Conservation (phyloP, 108 stramenopile genomes). For the Skeletonema marinoi region DNA sequence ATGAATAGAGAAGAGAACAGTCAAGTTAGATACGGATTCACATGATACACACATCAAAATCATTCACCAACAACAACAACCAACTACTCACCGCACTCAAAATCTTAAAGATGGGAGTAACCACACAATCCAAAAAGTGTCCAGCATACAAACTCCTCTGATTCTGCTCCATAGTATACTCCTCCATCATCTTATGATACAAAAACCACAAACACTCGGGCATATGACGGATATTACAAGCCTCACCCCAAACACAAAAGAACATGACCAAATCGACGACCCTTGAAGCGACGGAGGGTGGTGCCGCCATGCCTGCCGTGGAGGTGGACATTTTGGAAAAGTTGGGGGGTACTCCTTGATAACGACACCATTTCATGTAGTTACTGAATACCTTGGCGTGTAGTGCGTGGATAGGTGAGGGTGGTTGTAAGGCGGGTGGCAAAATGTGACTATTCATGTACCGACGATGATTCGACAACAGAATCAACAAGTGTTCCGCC, state of each 20-base stretch:
- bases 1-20: not conserved
- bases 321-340: constrained; percentile 84
- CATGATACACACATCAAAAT: not conserved
- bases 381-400: constrained; percentile 97
- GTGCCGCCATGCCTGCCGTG: constrained; percentile 71
- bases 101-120: constrained; percentile 91
- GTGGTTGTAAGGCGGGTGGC: constrained; percentile 79
- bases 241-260: constrained; percentile 99
- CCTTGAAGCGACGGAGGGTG: constrained; percentile 81
- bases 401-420: constrained; percentile 89
- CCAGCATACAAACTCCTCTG: constrained; percentile 93
- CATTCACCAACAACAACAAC: not conserved
- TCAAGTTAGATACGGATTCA: not conserved
- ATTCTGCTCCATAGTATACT: constrained; percentile 65
- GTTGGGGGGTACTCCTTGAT: constrained; percentile 86
- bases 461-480: constrained; percentile 94
- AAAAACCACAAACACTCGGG: constrained; percentile 97
- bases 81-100: constrained; percentile 63
- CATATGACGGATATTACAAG: constrained; percentile 96
- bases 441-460: constrained; percentile 91
- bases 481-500: constrained; percentile 94
- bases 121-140: constrained; percentile 93
- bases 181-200: constrained; percentile 98
- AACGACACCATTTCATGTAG: constrained; percentile 96
- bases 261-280: constrained; percentile 93